Evolutionary conservation across 1,139 yeast genomes (phyloP).

Genomic region (Geotrichum europaeum): DNA sequence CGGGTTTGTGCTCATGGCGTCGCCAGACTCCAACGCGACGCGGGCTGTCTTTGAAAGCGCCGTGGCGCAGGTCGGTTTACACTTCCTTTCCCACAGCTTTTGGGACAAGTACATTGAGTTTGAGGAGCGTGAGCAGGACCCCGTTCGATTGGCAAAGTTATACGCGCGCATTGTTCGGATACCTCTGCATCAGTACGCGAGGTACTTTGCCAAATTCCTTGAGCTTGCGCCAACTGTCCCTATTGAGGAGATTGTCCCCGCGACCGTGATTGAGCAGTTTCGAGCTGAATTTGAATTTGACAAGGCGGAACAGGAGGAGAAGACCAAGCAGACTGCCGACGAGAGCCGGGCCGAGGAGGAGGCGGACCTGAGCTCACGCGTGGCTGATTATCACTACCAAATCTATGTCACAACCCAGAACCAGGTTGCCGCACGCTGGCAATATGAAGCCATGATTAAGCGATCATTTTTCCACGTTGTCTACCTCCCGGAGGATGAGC

Average conservation of each 20-base stretch:
- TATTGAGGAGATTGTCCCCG: conserved; percentile 25
- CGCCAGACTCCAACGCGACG: conserved; percentile 18
- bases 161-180: conserved; percentile 46
- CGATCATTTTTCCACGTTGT: conserved; percentile 49
- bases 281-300: conserved; percentile 29
- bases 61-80: conserved; percentile 57
- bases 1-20: conserved; percentile 45
- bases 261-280: conserved; percentile 27
- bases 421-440: conserved; percentile 49
- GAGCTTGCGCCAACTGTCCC: conserved; percentile 27
- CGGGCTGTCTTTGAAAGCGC: conserved; percentile 52
- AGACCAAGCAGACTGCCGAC: background rate
- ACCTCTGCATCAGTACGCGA: conserved; percentile 72
- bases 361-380: conserved; percentile 29
- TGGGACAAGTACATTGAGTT: conserved; percentile 70
- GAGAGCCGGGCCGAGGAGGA: conserved; percentile 20
- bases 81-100: conserved; percentile 66
- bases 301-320: conserved; percentile 12
- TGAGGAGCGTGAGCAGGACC: conserved; percentile 38
- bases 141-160: conserved; percentile 19
- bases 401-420: conserved; percentile 58
- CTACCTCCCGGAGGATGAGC: conserved; percentile 42
- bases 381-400: conserved; percentile 36
- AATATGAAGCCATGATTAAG: conserved; percentile 52
- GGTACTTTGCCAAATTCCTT: conserved; percentile 39